Percentiles rank a stretch among this genome's conserved stretches.
Evolutionary conservation across 2,329 filamentous ascomycete genomes (phyloP).

Genomic region (Pseudogymnoascus sp.): DNA sequence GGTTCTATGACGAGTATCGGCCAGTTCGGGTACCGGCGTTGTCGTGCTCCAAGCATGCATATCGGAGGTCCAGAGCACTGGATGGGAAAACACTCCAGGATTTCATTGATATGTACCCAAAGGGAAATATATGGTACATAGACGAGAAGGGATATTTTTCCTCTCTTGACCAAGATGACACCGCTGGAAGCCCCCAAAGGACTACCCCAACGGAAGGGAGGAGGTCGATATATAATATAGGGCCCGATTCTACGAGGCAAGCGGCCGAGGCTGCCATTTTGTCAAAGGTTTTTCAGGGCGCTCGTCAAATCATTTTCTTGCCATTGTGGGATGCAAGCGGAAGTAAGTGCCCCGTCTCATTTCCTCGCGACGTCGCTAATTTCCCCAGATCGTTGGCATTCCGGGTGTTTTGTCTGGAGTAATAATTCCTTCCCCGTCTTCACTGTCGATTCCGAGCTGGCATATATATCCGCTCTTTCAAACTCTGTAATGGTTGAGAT

Average conservation of each 20-base stretch:
- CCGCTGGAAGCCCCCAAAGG: slow-evolving; percentile 7
- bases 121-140: slow-evolving; percentile 27
- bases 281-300: slow-evolving; percentile 22
- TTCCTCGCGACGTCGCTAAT: not conserved
- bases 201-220: not conserved
- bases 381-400: slow-evolving; percentile 23
- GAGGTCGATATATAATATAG: not conserved
- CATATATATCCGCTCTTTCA: slow-evolving; percentile 23
- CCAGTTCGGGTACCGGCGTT: slow-evolving; percentile 23
- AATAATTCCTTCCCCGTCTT: slow-evolving; percentile 21
- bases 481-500: slow-evolving; percentile 25
- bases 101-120: slow-evolving; percentile 24
- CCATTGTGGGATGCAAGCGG: slow-evolving; percentile 26
- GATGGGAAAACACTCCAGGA: slow-evolving; percentile 23
- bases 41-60: slow-evolving; percentile 19
- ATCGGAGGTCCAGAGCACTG: slow-evolving; percentile 18
- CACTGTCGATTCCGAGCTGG: slow-evolving; percentile 22
- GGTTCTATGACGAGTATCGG: slow-evolving; percentile 15
- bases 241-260: slow-evolving; percentile 14
- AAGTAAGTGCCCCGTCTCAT: slow-evolving; percentile 17
- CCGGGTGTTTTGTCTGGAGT: slow-evolving; percentile 24
- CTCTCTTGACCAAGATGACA: slow-evolving; percentile 23
- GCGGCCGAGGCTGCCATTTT: slow-evolving; percentile 23
- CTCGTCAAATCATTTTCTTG: slow-evolving; percentile 26
- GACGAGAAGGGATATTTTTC: slow-evolving; percentile 26